A percentile compares a stretch with the other conserved stretches of the same genome.
Evolutionary conservation across 2,329 filamentous ascomycete species (phyloP).

Genomic region (Fusarium incarnatum): DNA sequence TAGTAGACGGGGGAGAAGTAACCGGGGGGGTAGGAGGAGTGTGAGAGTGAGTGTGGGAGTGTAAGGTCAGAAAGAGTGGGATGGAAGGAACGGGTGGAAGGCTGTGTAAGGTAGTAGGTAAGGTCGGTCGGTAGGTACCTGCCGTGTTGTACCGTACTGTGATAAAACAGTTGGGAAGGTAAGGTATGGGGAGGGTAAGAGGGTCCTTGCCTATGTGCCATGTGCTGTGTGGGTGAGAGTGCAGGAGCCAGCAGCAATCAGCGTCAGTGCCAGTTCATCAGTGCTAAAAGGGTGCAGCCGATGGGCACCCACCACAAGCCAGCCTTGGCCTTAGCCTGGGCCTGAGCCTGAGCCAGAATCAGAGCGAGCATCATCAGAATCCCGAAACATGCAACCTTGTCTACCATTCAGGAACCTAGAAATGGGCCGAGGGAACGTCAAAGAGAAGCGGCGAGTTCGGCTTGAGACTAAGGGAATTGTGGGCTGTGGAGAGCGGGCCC

Average conservation of each 20-base stretch:
- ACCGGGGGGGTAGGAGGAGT: constrained; percentile 29
- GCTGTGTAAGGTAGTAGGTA: constrained; percentile 39
- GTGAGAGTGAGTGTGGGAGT: constrained; percentile 21
- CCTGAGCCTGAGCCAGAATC: not conserved
- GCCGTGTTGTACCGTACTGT: constrained; percentile 21
- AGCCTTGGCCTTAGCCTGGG: constrained; percentile 1
- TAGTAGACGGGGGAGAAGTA: constrained; percentile 37
- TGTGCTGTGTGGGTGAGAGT: constrained; percentile 18
- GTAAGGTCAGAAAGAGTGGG: constrained; percentile 31
- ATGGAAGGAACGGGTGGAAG: constrained; percentile 39
- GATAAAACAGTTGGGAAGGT: constrained; percentile 6
- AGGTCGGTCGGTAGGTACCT: constrained; percentile 15
- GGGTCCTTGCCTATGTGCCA: constrained; percentile 29
- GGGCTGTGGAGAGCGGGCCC: constrained; percentile 40
- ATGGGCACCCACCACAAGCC: constrained; percentile 29
- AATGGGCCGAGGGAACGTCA: constrained; percentile 37
- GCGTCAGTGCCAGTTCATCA: constrained; percentile 27
- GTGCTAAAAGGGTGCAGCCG: constrained; percentile 32
- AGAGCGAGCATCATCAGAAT: constrained; percentile 25
- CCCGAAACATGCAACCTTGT: constrained; percentile 14
- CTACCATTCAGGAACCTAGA: constrained; percentile 29
- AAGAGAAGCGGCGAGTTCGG: constrained; percentile 32
- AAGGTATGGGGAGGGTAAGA: constrained; percentile 30
- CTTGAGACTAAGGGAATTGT: constrained; percentile 32
- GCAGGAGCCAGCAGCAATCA: constrained; percentile 25